These are phyloP conservation scores for Moricandia moricandioides DNA, from an alignment of 345 rosid genomes.

Conservation along the genomic window DNA sequence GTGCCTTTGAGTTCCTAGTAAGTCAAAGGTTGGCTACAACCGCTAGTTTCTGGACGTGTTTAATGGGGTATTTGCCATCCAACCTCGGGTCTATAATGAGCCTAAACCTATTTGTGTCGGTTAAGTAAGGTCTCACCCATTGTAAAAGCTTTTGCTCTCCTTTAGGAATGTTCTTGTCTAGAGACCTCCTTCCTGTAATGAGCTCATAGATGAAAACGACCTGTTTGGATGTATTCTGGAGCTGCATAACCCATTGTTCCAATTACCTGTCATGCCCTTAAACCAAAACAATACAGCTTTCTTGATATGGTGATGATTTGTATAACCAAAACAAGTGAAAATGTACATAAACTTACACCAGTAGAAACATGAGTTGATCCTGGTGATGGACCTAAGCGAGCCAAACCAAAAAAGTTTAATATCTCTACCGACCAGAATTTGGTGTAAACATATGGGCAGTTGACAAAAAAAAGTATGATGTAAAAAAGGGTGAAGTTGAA, in stretches of 20 bases:
- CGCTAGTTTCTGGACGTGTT: not conserved
- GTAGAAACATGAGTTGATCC: not conserved
- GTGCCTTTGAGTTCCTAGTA: not conserved
- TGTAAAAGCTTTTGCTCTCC: not conserved
- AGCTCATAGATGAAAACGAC: not conserved
- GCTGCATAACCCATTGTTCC: not conserved
- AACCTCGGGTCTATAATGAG: not conserved
- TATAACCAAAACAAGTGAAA: not conserved
- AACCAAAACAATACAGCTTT: not conserved
- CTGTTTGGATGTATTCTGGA: not conserved
- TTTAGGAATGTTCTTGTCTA: not conserved
- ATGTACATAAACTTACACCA: not conserved
- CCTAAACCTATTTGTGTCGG: not conserved
- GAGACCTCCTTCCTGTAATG: not conserved
- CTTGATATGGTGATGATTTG: not conserved
- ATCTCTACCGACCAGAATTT: too few relatives aligned
- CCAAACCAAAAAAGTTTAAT: not conserved
- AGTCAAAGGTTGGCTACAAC: not conserved
- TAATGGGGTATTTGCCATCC: not conserved
- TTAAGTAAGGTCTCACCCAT: not conserved
- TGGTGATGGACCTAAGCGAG: not conserved
- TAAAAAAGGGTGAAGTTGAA: not conserved
- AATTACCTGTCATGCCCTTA: not conserved
- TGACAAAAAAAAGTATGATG: not conserved
- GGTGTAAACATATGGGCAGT: too few relatives aligned